A percentile compares a stretch with the other conserved stretches of the same genome.
phyloP scores from a whole-genome alignment of 2,329 filamentous ascomycete genomes.

The Drechslerella coelobrocha region DNA sequence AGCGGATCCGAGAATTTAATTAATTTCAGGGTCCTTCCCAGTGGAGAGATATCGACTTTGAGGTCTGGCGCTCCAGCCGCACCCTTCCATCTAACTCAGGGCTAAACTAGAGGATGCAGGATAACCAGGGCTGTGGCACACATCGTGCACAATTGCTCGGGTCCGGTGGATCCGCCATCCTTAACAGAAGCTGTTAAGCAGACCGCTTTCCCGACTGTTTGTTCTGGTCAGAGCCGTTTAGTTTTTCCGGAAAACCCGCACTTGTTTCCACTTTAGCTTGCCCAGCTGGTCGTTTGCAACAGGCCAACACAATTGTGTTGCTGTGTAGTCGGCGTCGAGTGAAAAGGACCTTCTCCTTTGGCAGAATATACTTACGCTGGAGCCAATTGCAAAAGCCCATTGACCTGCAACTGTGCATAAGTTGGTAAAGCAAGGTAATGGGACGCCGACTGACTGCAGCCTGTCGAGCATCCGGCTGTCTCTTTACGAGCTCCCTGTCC shows the following conservation, averaged over 20 bases:
- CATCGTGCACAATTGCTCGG: not conserved
- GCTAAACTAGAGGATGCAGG: too few species aligned
- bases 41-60: not conserved
- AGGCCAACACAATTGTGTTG: slow-evolving; percentile 33
- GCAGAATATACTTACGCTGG: not conserved
- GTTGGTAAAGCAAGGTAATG: not conserved
- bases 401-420: not conserved
- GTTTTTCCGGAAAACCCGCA: not conserved
- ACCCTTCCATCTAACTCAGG: not conserved
- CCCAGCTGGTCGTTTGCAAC: slow-evolving; percentile 16
- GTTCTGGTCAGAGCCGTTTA: not conserved
- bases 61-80: slow-evolving; percentile 29
- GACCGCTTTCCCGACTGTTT: not conserved
- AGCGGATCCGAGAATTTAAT: slow-evolving; percentile 22
- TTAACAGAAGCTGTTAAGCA: not conserved
- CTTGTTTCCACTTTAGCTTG: slow-evolving; percentile 18
- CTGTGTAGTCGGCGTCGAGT: not conserved
- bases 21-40: slow-evolving; percentile 10
- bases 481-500: slow-evolving; percentile 23
- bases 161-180: not conserved
- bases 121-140: not conserved
- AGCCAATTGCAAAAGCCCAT: not conserved
- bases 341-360: not conserved
- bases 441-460: slow-evolving; percentile 7
- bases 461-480: slow-evolving; percentile 9